Evolutionary conservation across 129 eudicot species (phyloP).

Genomic region (Dittrichia graveolens): DNA sequence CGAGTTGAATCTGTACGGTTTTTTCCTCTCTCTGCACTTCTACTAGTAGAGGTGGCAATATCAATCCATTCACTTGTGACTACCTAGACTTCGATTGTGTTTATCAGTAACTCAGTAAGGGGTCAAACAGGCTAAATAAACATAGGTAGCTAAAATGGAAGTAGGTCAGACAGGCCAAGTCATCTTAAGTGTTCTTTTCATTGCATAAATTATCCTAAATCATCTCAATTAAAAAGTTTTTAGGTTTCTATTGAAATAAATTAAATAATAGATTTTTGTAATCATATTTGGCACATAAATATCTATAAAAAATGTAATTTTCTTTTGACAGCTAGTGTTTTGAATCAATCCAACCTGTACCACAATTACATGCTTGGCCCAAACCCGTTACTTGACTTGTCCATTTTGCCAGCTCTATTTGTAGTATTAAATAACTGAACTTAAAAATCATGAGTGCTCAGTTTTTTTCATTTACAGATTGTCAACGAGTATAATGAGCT

Average conservation of each 20-base stretch:
- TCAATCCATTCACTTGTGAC: neutral
- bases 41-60: neutral
- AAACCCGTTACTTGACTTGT: neutral
- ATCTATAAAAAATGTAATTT: neutral
- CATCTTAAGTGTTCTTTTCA: neutral
- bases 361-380: neutral
- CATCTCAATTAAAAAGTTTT: neutral
- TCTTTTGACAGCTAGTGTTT: neutral
- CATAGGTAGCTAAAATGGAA: neutral
- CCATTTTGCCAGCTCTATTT: neutral
- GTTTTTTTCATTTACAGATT: slow-evolving; percentile 51
- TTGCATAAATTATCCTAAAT: neutral
- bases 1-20: slow-evolving; percentile 78
- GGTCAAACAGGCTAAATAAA: neutral
- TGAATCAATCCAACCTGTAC: neutral
- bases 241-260: neutral
- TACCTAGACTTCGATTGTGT: neutral
- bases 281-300: slow-evolving; percentile 1
- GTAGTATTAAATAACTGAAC: neutral
- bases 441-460: slow-evolving; percentile 1
- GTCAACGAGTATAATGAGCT: slow-evolving; percentile 90
- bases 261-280: neutral
- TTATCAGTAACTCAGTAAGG: neutral
- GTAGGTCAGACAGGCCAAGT: neutral
- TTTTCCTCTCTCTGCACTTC: neutral